These are phyloP conservation scores for Albatrellus ellisii DNA, from an alignment of 768 basidiomycete genomes.

Conservation along the genomic window DNA sequence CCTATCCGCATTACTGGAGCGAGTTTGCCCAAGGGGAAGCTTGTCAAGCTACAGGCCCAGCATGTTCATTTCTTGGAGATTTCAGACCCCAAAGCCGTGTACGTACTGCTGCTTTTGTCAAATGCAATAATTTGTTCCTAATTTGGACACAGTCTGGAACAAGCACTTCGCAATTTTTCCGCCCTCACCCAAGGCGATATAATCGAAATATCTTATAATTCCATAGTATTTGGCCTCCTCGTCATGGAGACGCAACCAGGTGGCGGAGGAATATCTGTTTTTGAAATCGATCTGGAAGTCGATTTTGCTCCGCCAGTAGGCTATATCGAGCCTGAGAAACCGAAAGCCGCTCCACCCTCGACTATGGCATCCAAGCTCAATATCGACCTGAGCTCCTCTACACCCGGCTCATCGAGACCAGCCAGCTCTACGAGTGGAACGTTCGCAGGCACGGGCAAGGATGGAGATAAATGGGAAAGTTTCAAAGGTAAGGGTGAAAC, in stretches of 20 bases:
- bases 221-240: constrained; percentile 86
- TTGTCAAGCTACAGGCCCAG: constrained; percentile 96
- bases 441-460: constrained; percentile 56
- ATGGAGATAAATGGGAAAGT: constrained; percentile 80
- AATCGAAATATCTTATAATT: constrained; percentile 96
- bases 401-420: constrained; percentile 77
- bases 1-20: constrained; percentile 86
- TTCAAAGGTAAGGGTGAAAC: constrained; percentile 96
- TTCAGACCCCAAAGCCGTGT: constrained; percentile 97
- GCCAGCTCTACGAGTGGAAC: constrained; percentile 61
- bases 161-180: constrained; percentile 87
- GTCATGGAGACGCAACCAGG: constrained; percentile 90
- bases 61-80: constrained; percentile 92
- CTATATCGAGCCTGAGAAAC: constrained; percentile 88
- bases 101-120: constrained; percentile 22
- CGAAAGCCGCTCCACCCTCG: constrained; percentile 63
- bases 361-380: constrained; percentile 98
- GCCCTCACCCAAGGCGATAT: constrained; percentile 91
- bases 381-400: constrained; percentile 80
- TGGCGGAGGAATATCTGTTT: constrained; percentile 74
- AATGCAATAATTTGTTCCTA: not conserved
- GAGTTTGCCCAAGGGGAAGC: constrained; percentile 81
- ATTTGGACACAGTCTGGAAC: constrained; percentile 60
- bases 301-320: constrained; percentile 91
- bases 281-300: constrained; percentile 97